Base-by-base conservation (phyloP, 2,329 filamentous ascomycete genomes). In the Calonectria montana region DNA sequence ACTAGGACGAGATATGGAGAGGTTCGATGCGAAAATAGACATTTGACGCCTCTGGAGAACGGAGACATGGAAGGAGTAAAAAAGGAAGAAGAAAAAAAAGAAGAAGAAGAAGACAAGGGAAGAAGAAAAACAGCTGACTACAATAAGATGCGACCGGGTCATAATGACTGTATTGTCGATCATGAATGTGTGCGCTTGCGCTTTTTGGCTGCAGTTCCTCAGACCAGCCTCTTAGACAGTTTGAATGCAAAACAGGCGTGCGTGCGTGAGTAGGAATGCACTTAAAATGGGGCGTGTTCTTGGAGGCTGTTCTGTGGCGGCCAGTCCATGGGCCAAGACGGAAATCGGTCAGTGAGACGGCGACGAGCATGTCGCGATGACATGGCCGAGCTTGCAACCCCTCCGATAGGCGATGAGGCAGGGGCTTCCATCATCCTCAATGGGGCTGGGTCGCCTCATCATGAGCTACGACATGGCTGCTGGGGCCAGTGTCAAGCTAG, bases 361-460 rank as follows among this genome's bases (percentile, higher is more conserved):
- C 29, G 35, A 50, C 35, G 61, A 67, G 69, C 37, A 47, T 48
- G 48, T 62, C 55, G 69, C 66, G 65, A 67, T 59, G 55, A 71
- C 64, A 71, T 63, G 48, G 69, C 69, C 37, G 23, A 67, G 69
- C 55, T 57, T 39, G 69, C 39, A 53, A 45, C 27, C 37, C 45
- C 35, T 55, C 41, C 65, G 29, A 48, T 61, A 62, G 57, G 57
- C 41, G 65, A 67, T 41, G 39, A 39, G 47, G 18, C 29, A 59
- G 43, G 43, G 59, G 69, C 69, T 62, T 53, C 23, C 16, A 59
- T 39, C 25, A 48, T 50, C 48, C 31, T 47, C 70, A 64, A 63
- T 69, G 65, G 53, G 69, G 53, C 70, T 53, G 43, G 66, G 25
- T 57, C 67, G 74, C 75, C 77, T 74, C 69, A 68, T 39, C 67